Evolutionary conservation across 371 early-diverging fungal species (phyloP), one percentile per base, ranked within the genome.

Genomic region (Mucor piriformis): DNA sequence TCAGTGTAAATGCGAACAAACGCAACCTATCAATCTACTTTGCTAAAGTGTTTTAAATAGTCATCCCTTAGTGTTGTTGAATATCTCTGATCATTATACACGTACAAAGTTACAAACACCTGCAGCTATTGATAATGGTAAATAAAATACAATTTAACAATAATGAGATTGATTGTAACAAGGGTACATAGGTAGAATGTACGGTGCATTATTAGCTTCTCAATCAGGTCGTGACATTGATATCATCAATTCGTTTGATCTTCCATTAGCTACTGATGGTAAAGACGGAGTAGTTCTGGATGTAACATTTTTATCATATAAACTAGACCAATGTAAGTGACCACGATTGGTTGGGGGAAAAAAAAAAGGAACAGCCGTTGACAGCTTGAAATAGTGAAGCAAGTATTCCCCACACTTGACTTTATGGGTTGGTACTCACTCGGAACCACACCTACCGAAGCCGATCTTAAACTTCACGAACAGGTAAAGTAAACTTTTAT

Each of bases 381-480:
- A 27, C 21, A 44, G 15, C 55, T 44, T 47, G 33, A n/a, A 38
- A 13, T 61, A 93, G 94, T 89, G 65, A 84, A 84, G 38, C 92
- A 91, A 69, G 95, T 94, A 24, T 94, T 92, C 67, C 92, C 92
- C 2, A 75, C 82, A 15, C 84, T 87, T 40, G 95, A 94, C 51
- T 83, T 93, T 51, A 79, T 94, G 62, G 95, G 95, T 1, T 94
- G 95, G 95, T 94, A 94, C 55, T 72, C 89, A 3, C 72, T 88
- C 18, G 92, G 92, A 11, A 44, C 74, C 2, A 62, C 63, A 7
- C 91, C 90, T 16, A 77, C 87, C 3, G 73, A 76, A 46, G 32
- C 71, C 6, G 92, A 92, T 40, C 67, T 92, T 25, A 77, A 83
- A 42, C 71, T 92, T 15, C 92, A 92, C 68, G 83, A 89, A 49